These are phyloP conservation scores for Avicennia marina DNA, from an alignment of 257 asterid genomes.

Conservation along the genomic window DNA sequence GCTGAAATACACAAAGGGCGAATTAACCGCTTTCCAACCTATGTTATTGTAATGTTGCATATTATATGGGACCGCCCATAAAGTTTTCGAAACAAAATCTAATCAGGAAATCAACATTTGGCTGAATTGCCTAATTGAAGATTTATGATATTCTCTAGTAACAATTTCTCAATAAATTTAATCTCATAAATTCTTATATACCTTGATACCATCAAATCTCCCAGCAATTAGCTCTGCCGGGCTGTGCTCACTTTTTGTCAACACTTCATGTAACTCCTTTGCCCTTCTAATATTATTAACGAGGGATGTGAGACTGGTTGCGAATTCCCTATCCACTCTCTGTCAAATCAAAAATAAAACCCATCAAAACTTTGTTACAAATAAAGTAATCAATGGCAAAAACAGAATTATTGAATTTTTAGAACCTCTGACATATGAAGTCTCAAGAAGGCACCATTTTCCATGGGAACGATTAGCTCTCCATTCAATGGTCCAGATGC, in stretches of 20 bases:
- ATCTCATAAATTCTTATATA: slow-evolving; percentile 18
- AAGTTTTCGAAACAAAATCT: too few species aligned
- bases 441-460: slow-evolving; percentile 52
- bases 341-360: slow-evolving; percentile 29
- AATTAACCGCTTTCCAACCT: too few species aligned
- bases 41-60: too few species aligned
- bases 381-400: neutral
- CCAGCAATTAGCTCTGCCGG: slow-evolving; percentile 73
- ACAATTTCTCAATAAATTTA: slow-evolving; percentile 10
- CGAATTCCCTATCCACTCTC: slow-evolving; percentile 69
- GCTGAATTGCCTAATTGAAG: neutral
- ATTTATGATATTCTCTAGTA: too few species aligned
- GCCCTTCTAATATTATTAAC: slow-evolving; percentile 47
- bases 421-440: slow-evolving; percentile 79
- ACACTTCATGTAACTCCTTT: slow-evolving; percentile 50
- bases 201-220: slow-evolving; percentile 88
- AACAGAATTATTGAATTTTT: slow-evolving; percentile 8
- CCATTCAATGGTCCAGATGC: slow-evolving; percentile 49
- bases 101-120: neutral
- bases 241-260: slow-evolving; percentile 39
- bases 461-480: slow-evolving; percentile 57
- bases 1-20: too few species aligned
- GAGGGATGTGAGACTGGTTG: slow-evolving; percentile 51
- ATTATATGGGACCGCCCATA: too few species aligned
- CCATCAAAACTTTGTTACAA: neutral